A percentile compares a stretch with the other conserved stretches of the same genome.
These are phyloP conservation scores for Eutypa lata DNA, from an alignment of 2,329 filamentous ascomycete genomes.

Conservation along the genomic window DNA sequence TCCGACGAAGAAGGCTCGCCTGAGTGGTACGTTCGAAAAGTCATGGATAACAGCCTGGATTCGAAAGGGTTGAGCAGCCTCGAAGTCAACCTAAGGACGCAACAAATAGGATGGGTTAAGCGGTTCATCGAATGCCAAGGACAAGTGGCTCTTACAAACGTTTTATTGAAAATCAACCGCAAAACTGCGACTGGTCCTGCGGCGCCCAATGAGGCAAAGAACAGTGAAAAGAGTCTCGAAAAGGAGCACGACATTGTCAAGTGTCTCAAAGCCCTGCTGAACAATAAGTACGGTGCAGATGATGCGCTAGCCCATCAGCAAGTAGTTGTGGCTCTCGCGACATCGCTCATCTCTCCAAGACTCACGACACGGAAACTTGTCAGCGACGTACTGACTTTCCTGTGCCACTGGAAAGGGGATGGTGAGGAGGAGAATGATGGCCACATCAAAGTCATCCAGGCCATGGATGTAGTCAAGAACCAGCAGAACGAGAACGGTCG, in stretches of 20 bases:
- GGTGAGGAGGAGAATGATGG: conserved; percentile 71
- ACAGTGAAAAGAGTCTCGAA: conserved; percentile 76
- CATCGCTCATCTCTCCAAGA: conserved; percentile 81
- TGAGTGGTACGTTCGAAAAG: conserved; percentile 95
- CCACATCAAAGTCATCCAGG: conserved; percentile 89
- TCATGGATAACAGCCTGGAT: conserved; percentile 93
- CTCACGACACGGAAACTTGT: conserved; percentile 91
- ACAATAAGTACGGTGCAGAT: conserved; percentile 98
- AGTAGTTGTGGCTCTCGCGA: conserved; percentile 82
- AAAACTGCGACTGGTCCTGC: conserved; percentile 73
- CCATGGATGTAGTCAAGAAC: conserved; percentile 85
- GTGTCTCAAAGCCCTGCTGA: conserved; percentile 95
- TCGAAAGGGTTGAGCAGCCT: conserved; percentile 88
- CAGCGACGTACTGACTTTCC: conserved; percentile 92
- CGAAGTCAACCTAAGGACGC: conserved; percentile 90
- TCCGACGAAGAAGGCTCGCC: conserved; percentile 94
- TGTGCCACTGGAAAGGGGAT: conserved; percentile 71
- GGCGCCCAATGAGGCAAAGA: conserved; percentile 53
- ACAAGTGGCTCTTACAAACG: conserved; percentile 91
- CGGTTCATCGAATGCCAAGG: conserved; percentile 96
- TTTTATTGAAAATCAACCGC: conserved; percentile 90
- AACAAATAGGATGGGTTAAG: conserved; percentile 97
- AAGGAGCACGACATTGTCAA: conserved; percentile 97
- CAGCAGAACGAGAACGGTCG: conserved; percentile 88
- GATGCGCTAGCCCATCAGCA: conserved; percentile 89